Conservation (phyloP, 2,329 filamentous ascomycete species). For the Podosphaera leucotricha region DNA sequence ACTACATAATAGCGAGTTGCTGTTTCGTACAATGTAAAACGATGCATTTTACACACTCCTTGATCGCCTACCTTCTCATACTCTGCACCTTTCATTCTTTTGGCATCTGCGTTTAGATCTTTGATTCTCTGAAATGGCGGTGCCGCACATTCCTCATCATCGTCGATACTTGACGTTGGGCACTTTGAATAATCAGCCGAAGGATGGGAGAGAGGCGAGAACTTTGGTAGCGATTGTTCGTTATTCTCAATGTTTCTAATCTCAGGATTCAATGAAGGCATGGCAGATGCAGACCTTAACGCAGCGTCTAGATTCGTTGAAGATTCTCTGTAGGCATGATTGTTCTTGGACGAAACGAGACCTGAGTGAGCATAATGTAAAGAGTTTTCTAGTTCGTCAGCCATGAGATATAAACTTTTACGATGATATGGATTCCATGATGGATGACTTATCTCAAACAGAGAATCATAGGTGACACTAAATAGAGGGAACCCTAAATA, state of each 20-base stretch:
- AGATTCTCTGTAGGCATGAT: slow-evolving; percentile 11
- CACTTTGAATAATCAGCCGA: slow-evolving; percentile 6
- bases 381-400: slow-evolving; percentile 11
- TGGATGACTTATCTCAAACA: too few relatives aligned
- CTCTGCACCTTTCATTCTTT: slow-evolving; percentile 12
- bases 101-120: slow-evolving; percentile 19
- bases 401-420: slow-evolving; percentile 7
- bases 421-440: neutral
- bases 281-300: slow-evolving; percentile 14
- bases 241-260: slow-evolving; percentile 7
- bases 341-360: slow-evolving; percentile 6
- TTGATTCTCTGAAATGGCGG: slow-evolving; percentile 31
- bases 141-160: slow-evolving; percentile 33
- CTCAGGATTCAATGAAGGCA: slow-evolving; percentile 14
- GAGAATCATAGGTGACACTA: too few relatives aligned
- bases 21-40: slow-evolving; percentile 94
- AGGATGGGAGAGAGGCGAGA: slow-evolving; percentile 10
- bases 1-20: slow-evolving; percentile 84
- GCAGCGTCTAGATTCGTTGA: slow-evolving; percentile 8
- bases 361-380: slow-evolving; percentile 8
- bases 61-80: slow-evolving; percentile 19
- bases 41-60: slow-evolving; percentile 51
- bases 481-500: too few relatives aligned
- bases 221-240: slow-evolving; percentile 10
- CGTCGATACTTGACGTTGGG: slow-evolving; percentile 19